phyloP scores from a whole-genome alignment of 2,329 filamentous ascomycete species.

The Conoideocrella luteorostrata region DNA sequence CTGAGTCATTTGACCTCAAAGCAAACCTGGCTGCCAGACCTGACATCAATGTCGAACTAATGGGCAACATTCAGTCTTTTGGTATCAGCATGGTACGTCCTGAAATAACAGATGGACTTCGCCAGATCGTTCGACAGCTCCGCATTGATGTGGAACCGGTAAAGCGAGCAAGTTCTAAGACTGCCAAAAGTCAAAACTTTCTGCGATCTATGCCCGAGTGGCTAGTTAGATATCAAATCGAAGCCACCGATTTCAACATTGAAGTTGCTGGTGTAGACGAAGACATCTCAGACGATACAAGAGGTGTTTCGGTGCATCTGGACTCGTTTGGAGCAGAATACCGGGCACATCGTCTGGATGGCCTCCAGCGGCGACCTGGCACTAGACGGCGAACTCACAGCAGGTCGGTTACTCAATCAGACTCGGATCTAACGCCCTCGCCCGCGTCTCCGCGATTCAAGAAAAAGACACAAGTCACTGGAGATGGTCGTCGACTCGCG shows the following conservation, averaged over 20 bases:
- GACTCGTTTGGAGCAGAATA: slow-evolving; percentile 88
- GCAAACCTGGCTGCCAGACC: slow-evolving; percentile 78
- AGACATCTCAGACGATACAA: slow-evolving; percentile 72
- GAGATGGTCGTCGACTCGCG: slow-evolving; percentile 75
- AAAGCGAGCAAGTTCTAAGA: slow-evolving; percentile 45
- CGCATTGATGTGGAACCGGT: slow-evolving; percentile 60
- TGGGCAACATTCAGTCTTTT: slow-evolving; percentile 77
- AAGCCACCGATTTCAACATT: slow-evolving; percentile 82
- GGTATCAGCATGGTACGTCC: slow-evolving; percentile 83
- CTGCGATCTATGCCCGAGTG: slow-evolving; percentile 74
- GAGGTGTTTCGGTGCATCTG: slow-evolving; percentile 79
- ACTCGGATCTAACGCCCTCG: slow-evolving; percentile 51
- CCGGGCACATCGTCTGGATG: slow-evolving; percentile 69
- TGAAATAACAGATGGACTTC: slow-evolving; percentile 87
- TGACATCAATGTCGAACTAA: slow-evolving; percentile 74
- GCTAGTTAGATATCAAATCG: slow-evolving; percentile 76
- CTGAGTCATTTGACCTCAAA: slow-evolving; percentile 83
- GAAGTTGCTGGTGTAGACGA: slow-evolving; percentile 86
- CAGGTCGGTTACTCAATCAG: slow-evolving; percentile 60
- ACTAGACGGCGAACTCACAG: slow-evolving; percentile 68
- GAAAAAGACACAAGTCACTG: slow-evolving; percentile 49
- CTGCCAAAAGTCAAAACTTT: slow-evolving; percentile 56
- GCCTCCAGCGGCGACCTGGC: slow-evolving; percentile 45
- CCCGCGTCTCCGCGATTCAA: slow-evolving; percentile 31
- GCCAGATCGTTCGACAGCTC: slow-evolving; percentile 83